phyloP scores from a whole-genome alignment of 352 stramenopile species.

The Pythium biforme region DNA sequence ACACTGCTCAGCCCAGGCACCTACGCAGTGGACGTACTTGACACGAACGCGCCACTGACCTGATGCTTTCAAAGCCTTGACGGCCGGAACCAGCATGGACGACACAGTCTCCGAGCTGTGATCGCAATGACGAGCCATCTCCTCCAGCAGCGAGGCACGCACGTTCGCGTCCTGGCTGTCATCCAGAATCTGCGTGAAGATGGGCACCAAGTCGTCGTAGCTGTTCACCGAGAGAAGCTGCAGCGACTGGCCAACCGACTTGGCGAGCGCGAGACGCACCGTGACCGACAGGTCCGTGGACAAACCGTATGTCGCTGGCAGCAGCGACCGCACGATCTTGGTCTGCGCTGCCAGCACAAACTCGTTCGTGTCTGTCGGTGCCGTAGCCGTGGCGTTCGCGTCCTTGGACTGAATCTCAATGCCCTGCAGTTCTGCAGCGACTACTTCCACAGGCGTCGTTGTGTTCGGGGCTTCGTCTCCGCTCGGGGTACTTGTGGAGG shows the following conservation, averaged over 20 bases:
- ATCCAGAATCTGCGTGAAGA: constrained; percentile 82
- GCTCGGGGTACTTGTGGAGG: neutral
- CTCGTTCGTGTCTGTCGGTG: constrained; percentile 27
- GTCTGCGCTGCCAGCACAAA: constrained; percentile 55
- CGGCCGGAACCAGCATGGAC: constrained; percentile 66
- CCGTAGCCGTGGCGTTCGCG: neutral
- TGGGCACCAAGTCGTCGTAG: constrained; percentile 81
- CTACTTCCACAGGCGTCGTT: constrained; percentile 21
- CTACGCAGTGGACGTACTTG: constrained; percentile 85
- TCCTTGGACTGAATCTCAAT: constrained; percentile 27
- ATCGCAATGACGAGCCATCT: constrained; percentile 78
- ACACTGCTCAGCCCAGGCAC: constrained; percentile 68
- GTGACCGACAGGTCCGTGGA: constrained; percentile 77
- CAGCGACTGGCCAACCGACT: constrained; percentile 73
- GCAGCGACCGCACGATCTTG: constrained; percentile 80
- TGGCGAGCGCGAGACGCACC: constrained; percentile 69
- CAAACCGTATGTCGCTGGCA: constrained; percentile 75
- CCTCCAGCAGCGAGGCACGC: constrained; percentile 75
- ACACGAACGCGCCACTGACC: constrained; percentile 80
- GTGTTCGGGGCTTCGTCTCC: neutral
- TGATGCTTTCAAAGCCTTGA: constrained; percentile 67
- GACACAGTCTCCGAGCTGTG: constrained; percentile 61
- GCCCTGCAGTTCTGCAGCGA: constrained; percentile 30
- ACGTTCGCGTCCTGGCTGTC: constrained; percentile 79
- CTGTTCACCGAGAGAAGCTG: constrained; percentile 61